Evolutionary conservation across 495 filamentous ascomycete species (phyloP).

Genomic region (Neurospora tetraspora): DNA sequence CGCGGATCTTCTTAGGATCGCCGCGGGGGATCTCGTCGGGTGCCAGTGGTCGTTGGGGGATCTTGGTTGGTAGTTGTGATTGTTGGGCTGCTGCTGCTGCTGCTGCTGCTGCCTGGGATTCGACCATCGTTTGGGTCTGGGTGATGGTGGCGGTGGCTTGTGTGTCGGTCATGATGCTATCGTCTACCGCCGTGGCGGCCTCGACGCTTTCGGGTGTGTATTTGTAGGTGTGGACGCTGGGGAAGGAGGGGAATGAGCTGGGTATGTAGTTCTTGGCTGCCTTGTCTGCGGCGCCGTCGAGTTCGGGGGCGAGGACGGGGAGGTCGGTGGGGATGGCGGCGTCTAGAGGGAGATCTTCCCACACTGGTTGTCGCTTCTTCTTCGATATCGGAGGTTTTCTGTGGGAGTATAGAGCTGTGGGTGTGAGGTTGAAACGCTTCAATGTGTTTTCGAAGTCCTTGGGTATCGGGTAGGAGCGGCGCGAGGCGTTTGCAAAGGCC

Average conservation of each 20-base stretch:
- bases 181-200: slow-evolving; percentile 12
- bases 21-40: slow-evolving; percentile 23
- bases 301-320: slow-evolving; percentile 28
- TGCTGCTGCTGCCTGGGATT: neutral
- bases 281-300: slow-evolving; percentile 35
- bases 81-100: slow-evolving; percentile 5
- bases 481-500: slow-evolving; percentile 22
- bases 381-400: slow-evolving; percentile 29
- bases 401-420: slow-evolving; percentile 28
- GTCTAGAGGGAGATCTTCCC: slow-evolving; percentile 17
- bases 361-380: slow-evolving; percentile 20
- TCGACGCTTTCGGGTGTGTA: slow-evolving; percentile 29
- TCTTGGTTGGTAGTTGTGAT: neutral
- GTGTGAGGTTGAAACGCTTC: slow-evolving; percentile 24
- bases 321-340: slow-evolving; percentile 25
- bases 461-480: slow-evolving; percentile 27
- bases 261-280: slow-evolving; percentile 32
- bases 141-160: neutral
- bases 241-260: slow-evolving; percentile 32
- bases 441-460: slow-evolving; percentile 31
- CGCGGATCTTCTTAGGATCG: slow-evolving; percentile 30
- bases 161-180: slow-evolving; percentile 7
- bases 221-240: slow-evolving; percentile 37
- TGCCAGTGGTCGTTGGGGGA: slow-evolving; percentile 17
- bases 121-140: neutral